Conservation (phyloP, 176 grass and related monocot species). For the Hordeum vulgare region DNA sequence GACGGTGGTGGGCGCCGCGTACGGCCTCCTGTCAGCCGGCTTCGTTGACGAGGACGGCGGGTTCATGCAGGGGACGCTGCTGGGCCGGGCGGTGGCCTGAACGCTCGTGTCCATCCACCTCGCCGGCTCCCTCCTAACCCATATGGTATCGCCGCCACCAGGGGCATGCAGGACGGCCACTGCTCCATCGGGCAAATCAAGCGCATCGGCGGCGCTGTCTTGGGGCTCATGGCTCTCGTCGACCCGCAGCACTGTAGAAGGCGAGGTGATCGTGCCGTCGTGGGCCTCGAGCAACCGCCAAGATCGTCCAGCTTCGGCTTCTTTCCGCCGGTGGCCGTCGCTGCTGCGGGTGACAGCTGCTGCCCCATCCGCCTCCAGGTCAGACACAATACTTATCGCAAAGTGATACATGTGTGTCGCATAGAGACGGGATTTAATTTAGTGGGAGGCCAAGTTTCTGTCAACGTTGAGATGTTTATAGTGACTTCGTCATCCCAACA, state of each 20-base stretch:
- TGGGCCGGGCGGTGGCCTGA: not conserved
- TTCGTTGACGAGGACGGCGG: not conserved
- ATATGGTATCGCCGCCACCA: not conserved
- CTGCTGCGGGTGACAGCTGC: not conserved
- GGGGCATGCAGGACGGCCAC: not conserved
- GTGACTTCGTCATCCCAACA: too few relatives aligned
- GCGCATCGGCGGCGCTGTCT: not conserved
- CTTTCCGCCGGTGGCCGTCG: not conserved
- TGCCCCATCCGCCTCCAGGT: constrained; percentile 1
- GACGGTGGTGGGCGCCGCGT: not conserved
- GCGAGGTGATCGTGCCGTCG: not conserved
- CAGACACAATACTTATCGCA: too few relatives aligned
- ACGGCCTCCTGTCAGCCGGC: not conserved
- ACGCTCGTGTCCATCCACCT: not conserved
- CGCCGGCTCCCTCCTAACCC: not conserved
- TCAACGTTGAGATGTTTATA: too few relatives aligned
- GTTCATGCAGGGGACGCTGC: not conserved
- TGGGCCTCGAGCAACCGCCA: not conserved
- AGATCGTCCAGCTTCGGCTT: not conserved
- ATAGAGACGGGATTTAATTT: too few relatives aligned
- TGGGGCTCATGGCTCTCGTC: not conserved
- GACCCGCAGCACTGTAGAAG: not conserved
- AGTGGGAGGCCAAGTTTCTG: too few relatives aligned
- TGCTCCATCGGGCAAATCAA: not conserved
- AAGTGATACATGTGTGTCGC: too few relatives aligned